These are phyloP conservation scores for Dothiorella sarmentorum DNA, from an alignment of 2,329 filamentous ascomycete genomes.

Conservation along the genomic window DNA sequence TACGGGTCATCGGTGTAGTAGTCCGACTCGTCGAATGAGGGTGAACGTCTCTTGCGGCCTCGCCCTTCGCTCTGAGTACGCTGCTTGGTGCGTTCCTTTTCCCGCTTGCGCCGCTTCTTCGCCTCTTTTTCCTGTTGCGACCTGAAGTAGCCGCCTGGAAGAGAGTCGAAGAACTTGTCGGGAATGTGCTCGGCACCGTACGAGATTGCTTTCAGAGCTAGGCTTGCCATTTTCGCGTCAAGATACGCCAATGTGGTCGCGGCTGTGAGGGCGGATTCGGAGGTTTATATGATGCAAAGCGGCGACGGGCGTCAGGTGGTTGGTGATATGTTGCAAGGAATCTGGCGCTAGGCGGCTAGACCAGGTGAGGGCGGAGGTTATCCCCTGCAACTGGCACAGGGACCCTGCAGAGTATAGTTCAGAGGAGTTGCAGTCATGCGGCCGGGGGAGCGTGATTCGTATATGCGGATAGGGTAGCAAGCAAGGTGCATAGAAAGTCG, in stretches of 20 bases:
- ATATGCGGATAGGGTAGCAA: neutral
- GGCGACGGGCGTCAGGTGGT: conserved; percentile 4
- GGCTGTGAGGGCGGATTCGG: neutral
- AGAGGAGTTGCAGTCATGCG: neutral
- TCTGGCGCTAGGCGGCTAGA: neutral
- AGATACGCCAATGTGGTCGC: conserved; percentile 1
- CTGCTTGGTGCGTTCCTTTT: conserved; percentile 20
- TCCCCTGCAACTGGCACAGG: conserved; percentile 1
- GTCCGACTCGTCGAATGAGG: conserved; percentile 3
- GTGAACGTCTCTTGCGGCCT: conserved; percentile 8
- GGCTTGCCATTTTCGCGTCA: conserved; percentile 13
- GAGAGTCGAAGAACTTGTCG: conserved; percentile 36
- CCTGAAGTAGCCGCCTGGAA: conserved; percentile 38
- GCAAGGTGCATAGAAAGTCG: neutral
- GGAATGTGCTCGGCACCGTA: conserved; percentile 39
- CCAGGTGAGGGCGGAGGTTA: neutral
- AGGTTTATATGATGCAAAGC: conserved; percentile 18
- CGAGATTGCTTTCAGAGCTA: conserved; percentile 38
- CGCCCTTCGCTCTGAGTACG: conserved; percentile 20
- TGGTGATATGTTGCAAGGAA: conserved; percentile 13
- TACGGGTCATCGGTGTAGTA: conserved; percentile 19
- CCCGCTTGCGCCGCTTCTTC: conserved; percentile 25
- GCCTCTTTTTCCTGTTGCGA: conserved; percentile 26
- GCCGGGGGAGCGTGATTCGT: neutral
- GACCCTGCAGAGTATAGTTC: neutral